These are phyloP conservation scores for Cladosporium cucumerinum DNA, from an alignment of 2,329 filamentous ascomycete species.

Conservation along the genomic window DNA sequence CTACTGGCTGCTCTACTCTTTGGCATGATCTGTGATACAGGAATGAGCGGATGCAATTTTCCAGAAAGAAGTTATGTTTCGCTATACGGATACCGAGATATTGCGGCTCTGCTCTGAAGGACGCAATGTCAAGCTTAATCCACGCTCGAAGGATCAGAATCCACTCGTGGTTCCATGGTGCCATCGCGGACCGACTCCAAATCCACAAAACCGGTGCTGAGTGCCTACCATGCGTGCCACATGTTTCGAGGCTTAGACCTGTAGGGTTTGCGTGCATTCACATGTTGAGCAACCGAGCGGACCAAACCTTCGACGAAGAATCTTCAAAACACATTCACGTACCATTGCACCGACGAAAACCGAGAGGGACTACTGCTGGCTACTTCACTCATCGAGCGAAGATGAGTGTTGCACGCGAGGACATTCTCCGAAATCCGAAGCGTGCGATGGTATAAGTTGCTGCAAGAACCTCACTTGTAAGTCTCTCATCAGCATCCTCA, in stretches of 20 bases:
- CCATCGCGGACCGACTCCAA: not conserved
- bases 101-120: not conserved
- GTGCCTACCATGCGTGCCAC: not conserved
- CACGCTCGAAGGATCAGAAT: not conserved
- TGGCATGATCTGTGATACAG: not conserved
- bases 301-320: not conserved
- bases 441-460: not conserved
- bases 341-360: not conserved
- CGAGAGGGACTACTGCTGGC: not conserved
- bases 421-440: not conserved
- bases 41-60: not conserved
- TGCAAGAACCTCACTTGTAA: not conserved
- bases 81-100: not conserved
- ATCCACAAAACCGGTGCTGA: not conserved
- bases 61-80: not conserved
- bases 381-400: not conserved
- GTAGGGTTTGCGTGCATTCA: not conserved
- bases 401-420: not conserved
- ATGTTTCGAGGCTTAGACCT: not conserved
- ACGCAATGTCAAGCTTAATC: not conserved
- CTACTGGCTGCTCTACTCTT: not conserved
- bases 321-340: not conserved
- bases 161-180: not conserved
- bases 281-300: not conserved
- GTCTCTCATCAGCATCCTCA: not conserved